phyloP scores from a whole-genome alignment of 805 yeast species.

The Diddensiella santjacobensis region DNA sequence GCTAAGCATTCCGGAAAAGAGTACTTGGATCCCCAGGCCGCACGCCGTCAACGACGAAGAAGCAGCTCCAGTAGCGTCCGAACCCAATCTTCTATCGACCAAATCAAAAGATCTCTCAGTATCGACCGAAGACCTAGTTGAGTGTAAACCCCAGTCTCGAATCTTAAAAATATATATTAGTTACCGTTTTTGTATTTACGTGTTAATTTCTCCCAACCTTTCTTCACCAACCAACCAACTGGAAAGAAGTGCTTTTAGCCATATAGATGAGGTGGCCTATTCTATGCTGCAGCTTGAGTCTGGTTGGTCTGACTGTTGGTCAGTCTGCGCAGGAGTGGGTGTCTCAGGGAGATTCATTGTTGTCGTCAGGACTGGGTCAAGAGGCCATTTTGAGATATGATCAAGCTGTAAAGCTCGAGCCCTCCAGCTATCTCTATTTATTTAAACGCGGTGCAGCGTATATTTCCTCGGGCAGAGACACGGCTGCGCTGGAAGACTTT shows the following conservation, averaged over 20 bases:
- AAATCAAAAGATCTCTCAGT: slow-evolving; percentile 8
- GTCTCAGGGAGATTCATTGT: slow-evolving; percentile 14
- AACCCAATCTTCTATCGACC: slow-evolving; percentile 17
- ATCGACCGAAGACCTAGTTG: slow-evolving; percentile 3
- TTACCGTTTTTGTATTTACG: no score
- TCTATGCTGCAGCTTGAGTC: slow-evolving; percentile 1
- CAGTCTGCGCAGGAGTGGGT: slow-evolving; percentile 8
- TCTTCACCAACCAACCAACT: no score
- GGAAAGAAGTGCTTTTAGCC: no score
- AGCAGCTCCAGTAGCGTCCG: slow-evolving; percentile 22
- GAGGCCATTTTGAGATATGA: slow-evolving; percentile 25
- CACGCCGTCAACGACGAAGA: slow-evolving; percentile 81
- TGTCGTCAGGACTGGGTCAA: slow-evolving; percentile 13
- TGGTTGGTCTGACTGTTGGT: neutral
- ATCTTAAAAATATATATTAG: neutral
- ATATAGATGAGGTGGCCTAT: neutral
- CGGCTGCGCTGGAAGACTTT: slow-evolving; percentile 36
- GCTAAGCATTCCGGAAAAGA: slow-evolving; percentile 68
- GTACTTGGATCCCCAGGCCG: slow-evolving; percentile 74
- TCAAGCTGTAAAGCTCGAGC: slow-evolving; percentile 27
- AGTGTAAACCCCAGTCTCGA: no score
- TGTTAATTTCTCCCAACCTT: no score
- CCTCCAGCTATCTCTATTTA: slow-evolving; percentile 29
- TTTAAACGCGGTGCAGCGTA: slow-evolving; percentile 38
- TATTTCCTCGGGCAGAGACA: slow-evolving; percentile 33